phyloP scores from a whole-genome alignment of 257 asterid species.

The Solanum dulcamara region DNA sequence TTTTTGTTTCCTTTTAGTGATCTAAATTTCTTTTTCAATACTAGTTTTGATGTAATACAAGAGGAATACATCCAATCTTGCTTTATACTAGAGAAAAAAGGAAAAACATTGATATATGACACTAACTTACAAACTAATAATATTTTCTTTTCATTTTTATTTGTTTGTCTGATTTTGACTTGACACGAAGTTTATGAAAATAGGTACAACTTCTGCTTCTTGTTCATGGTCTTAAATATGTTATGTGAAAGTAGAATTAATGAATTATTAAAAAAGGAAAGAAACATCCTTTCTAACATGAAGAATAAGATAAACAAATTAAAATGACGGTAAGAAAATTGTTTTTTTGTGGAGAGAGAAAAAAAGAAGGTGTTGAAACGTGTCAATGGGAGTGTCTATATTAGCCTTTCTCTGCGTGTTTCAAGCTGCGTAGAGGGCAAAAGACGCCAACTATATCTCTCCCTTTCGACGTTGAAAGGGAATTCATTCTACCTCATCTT shows the following conservation, averaged over 20 bases:
- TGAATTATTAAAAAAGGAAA: not conserved
- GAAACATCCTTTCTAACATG: not conserved
- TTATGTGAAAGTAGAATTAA: not conserved
- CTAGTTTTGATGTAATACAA: not conserved
- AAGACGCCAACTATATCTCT: slow-evolving; percentile 31
- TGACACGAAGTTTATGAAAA: not conserved
- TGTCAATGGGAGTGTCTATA: slow-evolving; percentile 13
- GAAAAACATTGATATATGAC: not conserved
- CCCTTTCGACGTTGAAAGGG: slow-evolving; percentile 27
- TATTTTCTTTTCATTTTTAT: not conserved
- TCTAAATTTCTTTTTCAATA: not conserved
- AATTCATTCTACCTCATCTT: slow-evolving; percentile 17
- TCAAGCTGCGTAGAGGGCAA: slow-evolving; percentile 46
- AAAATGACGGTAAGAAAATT: not conserved
- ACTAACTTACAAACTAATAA: not conserved
- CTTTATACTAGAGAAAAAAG: not conserved
- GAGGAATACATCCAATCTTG: not conserved
- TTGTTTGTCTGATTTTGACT: not conserved
- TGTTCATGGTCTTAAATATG: not conserved
- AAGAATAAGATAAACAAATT: not conserved
- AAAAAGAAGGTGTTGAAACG: slow-evolving; percentile 14
- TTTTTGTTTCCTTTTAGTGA: not conserved
- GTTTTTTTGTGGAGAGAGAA: not conserved
- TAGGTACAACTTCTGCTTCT: not conserved
- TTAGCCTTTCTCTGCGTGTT: slow-evolving; percentile 31